Evolutionary conservation across 225 moss, liverwort and hornwort species (phyloP), one percentile per base, ranked within the genome.

Genomic region (Pleurozium schreberi): DNA sequence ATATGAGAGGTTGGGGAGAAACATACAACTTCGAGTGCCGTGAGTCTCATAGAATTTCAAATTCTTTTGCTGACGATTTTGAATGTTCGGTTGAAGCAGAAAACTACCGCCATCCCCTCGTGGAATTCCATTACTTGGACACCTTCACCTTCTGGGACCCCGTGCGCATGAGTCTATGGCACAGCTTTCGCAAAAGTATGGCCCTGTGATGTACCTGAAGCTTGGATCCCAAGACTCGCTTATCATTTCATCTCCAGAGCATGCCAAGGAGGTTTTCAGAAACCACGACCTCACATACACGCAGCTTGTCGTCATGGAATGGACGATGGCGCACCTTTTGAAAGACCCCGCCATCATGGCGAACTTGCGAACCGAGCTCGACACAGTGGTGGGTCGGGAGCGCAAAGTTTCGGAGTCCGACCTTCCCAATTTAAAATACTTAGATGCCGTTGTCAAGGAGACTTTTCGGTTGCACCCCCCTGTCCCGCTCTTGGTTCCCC

Each of bases 231-330:
- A 74, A 57, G 90, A 86, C 83, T 47, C 90, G 31, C 90, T 93
- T 50, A 50, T 93, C 81, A 86, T 93, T 76, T 93, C 91, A 76
- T 93, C 91, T 89, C 91, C 93, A 47, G 86, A 91, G 84, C 90
- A 89, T 68, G 91, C 90, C 75, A 91, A 84, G 61, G 91, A 93
- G 75, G 62, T 93, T 25, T 90, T 93, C 86, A 84, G 88, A 47
- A 93, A 93, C 84, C 93, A 93, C 68, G 93, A 91, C 20, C 88
- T 90, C 60, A 87, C 90, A 45, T 93, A 93, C 65, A 93, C 92
- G 38, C 92, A 92, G 55, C 14, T 89, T 12, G 19, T 80, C 16
- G 21, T 84, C 19, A 86, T 89, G 68, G 93, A 93, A 84, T 93
- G 93, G 93, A 80, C 38, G 36, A 88, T 93, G 89, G 92, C 92